Evolutionary conservation across 2,329 filamentous ascomycete genomes (phyloP).

Genomic region (Phaeoacremonium minimum): DNA sequence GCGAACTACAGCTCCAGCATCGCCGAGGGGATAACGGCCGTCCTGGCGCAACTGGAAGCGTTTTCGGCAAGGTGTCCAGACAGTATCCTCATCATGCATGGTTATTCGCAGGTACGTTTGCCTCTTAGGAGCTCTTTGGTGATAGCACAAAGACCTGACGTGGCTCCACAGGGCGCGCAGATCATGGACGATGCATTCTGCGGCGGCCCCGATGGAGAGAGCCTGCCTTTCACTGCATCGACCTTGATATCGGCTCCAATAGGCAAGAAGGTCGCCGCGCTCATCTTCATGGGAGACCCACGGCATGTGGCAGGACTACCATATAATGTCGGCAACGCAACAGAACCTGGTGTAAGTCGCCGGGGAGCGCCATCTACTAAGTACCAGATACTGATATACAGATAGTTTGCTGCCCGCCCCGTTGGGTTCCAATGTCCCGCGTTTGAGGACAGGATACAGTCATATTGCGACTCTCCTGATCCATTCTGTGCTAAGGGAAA

Average conservation of each 20-base stretch:
- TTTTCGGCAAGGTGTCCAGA: conserved; percentile 50
- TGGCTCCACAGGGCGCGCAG: conserved; percentile 46
- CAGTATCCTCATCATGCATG: conserved; percentile 52
- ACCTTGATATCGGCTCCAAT: conserved; percentile 37
- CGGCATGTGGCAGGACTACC: conserved; percentile 44
- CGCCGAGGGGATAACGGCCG: conserved; percentile 45
- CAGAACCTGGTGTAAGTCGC: conserved; percentile 47
- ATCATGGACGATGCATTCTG: conserved; percentile 57
- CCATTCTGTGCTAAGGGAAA: conserved; percentile 59
- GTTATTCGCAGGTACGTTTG: conserved; percentile 51
- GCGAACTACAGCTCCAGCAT: conserved; percentile 49
- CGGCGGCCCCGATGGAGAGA: conserved; percentile 48
- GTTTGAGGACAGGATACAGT: conserved; percentile 44
- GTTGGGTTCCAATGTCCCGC: conserved; percentile 47
- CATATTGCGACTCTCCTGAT: conserved; percentile 56
- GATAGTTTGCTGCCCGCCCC: conserved; percentile 53
- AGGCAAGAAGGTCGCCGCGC: conserved; percentile 47
- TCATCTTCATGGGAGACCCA: conserved; percentile 58
- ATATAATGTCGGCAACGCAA: conserved; percentile 56
- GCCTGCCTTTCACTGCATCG: conserved; percentile 37
- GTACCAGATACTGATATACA: conserved; percentile 5
- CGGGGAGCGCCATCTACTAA: conserved; percentile 37
- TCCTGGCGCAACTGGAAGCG: conserved; percentile 36
- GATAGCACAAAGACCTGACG: background rate
- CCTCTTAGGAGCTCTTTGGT: background rate